These are phyloP conservation scores for Phaeodactylum tricornutum DNA, from an alignment of 108 stramenopile genomes.

Conservation along the genomic window DNA sequence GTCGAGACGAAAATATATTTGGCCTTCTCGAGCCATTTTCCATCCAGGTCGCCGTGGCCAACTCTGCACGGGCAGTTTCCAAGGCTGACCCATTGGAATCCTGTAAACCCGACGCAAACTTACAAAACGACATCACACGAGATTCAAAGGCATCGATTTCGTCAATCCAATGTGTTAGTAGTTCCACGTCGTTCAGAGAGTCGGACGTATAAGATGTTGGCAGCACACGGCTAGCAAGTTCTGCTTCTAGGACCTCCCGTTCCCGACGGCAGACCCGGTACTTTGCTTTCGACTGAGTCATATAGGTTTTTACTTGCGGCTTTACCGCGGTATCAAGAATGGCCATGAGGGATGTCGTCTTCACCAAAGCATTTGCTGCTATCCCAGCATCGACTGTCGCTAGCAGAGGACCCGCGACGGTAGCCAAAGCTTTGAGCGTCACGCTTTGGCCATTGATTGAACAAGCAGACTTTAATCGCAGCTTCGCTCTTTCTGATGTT, in stretches of 20 bases:
- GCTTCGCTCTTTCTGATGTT: no score
- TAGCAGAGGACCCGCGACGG: slow-evolving; percentile 44
- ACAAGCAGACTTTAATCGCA: slow-evolving; percentile 48
- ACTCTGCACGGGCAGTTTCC: neutral
- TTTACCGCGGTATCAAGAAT: slow-evolving; percentile 61
- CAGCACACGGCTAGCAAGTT: slow-evolving; percentile 32
- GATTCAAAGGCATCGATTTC: slow-evolving; percentile 56
- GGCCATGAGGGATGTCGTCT: slow-evolving; percentile 26
- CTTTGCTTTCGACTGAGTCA: slow-evolving; percentile 10
- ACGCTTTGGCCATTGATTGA: slow-evolving; percentile 44
- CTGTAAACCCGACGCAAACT: neutral
- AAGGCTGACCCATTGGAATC: neutral
- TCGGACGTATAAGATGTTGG: slow-evolving; percentile 18
- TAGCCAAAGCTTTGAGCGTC: slow-evolving; percentile 42
- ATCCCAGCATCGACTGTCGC: slow-evolving; percentile 56
- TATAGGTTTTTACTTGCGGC: slow-evolving; percentile 14
- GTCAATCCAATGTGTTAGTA: slow-evolving; percentile 63
- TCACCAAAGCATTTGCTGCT: slow-evolving; percentile 46
- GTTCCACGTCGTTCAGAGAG: slow-evolving; percentile 37
- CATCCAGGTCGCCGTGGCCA: neutral
- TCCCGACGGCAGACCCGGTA: slow-evolving; percentile 28
- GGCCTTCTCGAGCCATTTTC: neutral
- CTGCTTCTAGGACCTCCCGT: slow-evolving; percentile 28
- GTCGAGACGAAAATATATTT: slow-evolving; percentile 8
- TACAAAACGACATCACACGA: slow-evolving; percentile 31